Evolutionary conservation across 306 rosid species (phyloP).

Genomic region (Geum urbanum): DNA sequence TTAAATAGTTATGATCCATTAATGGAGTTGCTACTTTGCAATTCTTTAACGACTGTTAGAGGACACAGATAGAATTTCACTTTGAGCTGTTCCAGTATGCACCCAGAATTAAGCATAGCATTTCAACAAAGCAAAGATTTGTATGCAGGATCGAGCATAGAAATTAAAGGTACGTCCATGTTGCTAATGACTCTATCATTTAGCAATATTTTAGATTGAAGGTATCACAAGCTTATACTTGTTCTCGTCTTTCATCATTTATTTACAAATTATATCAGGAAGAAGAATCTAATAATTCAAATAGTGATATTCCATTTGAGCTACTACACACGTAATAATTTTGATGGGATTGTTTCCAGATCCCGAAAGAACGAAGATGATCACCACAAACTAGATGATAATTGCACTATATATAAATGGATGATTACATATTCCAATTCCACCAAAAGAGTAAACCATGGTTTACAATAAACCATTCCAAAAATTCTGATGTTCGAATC

Average conservation of each 20-base stretch:
- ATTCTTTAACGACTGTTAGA: conserved; percentile 19
- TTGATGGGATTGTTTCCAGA: not conserved
- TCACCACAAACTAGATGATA: not conserved
- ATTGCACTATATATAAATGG: not conserved
- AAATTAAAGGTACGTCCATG: not conserved
- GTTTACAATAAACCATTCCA: not conserved
- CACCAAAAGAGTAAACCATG: conserved; percentile 3
- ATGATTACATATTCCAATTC: conserved; percentile 6
- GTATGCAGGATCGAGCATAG: no score
- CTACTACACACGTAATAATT: not conserved
- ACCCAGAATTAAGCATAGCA: conserved; percentile 2
- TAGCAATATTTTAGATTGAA: conserved; percentile 13
- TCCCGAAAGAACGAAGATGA: not conserved
- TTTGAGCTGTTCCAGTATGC: conserved; percentile 20
- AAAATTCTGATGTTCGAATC: not conserved
- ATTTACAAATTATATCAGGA: conserved; percentile 22
- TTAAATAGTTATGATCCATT: conserved; percentile 4
- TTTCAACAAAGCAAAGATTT: conserved; percentile 12
- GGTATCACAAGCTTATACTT: conserved; percentile 19
- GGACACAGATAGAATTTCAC: conserved; percentile 24
- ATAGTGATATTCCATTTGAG: conserved; percentile 7
- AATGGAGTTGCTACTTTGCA: conserved; percentile 10
- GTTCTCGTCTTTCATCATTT: not conserved
- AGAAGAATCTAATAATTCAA: conserved; percentile 17
- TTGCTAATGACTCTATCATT: not conserved